phyloP scores from a whole-genome alignment of 1,139 yeast genomes.

The Maudiozyma humilis region DNA sequence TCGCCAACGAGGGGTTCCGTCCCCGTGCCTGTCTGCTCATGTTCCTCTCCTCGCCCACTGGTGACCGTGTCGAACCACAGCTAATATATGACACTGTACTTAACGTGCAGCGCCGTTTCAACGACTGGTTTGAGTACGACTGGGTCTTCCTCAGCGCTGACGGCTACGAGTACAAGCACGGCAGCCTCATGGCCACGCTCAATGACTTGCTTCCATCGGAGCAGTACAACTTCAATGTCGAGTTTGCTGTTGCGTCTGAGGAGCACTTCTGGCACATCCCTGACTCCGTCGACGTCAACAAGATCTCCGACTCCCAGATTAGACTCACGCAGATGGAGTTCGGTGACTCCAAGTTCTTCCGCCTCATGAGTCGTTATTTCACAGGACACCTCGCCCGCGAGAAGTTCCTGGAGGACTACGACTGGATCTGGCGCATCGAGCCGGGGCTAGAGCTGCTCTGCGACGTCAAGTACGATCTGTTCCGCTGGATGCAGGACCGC shows the following conservation, averaged over 20 bases:
- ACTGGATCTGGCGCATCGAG: slow-evolving; percentile 92
- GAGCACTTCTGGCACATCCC: slow-evolving; percentile 43
- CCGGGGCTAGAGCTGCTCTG: slow-evolving; percentile 73
- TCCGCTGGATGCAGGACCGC: slow-evolving; percentile 72
- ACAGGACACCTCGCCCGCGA: slow-evolving; percentile 84
- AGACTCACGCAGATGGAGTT: slow-evolving; percentile 49
- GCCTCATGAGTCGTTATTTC: slow-evolving; percentile 87
- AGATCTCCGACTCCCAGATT: slow-evolving; percentile 45
- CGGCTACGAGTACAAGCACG: slow-evolving; percentile 33
- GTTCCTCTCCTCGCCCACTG: slow-evolving; percentile 3
- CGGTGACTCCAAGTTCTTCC: slow-evolving; percentile 55
- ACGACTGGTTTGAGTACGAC: slow-evolving; percentile 52
- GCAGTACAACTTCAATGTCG: neutral
- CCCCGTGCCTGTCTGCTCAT: slow-evolving; percentile 66
- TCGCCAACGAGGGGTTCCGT: slow-evolving; percentile 24
- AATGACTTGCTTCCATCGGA: slow-evolving; percentile 17
- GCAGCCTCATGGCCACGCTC: slow-evolving; percentile 41
- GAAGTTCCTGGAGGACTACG: slow-evolving; percentile 57
- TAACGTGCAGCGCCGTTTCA: slow-evolving; percentile 63
- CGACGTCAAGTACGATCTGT: slow-evolving; percentile 72
- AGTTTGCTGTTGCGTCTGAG: neutral
- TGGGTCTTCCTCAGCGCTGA: slow-evolving; percentile 54
- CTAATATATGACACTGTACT: slow-evolving; percentile 52
- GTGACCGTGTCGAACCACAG: slow-evolving; percentile 56
- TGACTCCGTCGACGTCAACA: slow-evolving; percentile 48